Evolutionary conservation across 805 yeast species (phyloP).

Genomic region (Candida multigemmis): DNA sequence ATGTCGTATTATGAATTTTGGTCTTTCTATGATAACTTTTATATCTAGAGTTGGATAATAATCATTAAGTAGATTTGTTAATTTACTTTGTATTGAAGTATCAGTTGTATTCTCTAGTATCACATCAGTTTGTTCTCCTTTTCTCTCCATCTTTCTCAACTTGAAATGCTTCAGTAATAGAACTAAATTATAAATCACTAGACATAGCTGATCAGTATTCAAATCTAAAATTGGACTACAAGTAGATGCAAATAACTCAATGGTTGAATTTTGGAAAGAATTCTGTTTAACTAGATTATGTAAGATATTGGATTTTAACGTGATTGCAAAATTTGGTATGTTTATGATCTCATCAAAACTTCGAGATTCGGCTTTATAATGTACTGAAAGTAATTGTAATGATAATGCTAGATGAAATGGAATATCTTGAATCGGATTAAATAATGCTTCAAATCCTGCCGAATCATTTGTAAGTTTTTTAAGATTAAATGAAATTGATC

Average conservation of each 20-base stretch:
- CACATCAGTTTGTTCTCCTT: conserved; percentile 1
- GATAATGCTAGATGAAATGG: conserved; percentile 27
- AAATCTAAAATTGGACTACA: conserved; percentile 31
- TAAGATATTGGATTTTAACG: conserved; percentile 25
- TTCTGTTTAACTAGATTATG: conserved; percentile 21
- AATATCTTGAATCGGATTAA: conserved; percentile 16
- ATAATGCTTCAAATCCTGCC: conserved; percentile 32
- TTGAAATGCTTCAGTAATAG: conserved; percentile 16
- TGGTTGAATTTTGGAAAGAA: conserved; percentile 26
- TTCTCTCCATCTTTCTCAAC: conserved; percentile 9
- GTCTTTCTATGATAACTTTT: conserved; percentile 23
- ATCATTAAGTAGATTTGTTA: conserved; percentile 17
- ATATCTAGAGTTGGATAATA: conserved; percentile 22
- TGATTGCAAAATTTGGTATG: conserved; percentile 25
- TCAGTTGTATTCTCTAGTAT: conserved; percentile 1
- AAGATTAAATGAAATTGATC: conserved; percentile 16
- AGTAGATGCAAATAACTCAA: conserved; percentile 28
- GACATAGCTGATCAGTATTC: conserved; percentile 20
- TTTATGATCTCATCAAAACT: conserved; percentile 18
- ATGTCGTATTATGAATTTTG: conserved; percentile 15
- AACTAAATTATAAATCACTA: conserved; percentile 23
- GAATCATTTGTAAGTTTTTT: conserved; percentile 11
- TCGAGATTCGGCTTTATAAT: conserved; percentile 8
- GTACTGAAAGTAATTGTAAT: conserved; percentile 19
- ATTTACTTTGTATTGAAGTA: conserved; percentile 6